These are phyloP conservation scores for Blakeslea trispora DNA, from an alignment of 371 early-diverging fungal species.

Conservation along the genomic window DNA sequence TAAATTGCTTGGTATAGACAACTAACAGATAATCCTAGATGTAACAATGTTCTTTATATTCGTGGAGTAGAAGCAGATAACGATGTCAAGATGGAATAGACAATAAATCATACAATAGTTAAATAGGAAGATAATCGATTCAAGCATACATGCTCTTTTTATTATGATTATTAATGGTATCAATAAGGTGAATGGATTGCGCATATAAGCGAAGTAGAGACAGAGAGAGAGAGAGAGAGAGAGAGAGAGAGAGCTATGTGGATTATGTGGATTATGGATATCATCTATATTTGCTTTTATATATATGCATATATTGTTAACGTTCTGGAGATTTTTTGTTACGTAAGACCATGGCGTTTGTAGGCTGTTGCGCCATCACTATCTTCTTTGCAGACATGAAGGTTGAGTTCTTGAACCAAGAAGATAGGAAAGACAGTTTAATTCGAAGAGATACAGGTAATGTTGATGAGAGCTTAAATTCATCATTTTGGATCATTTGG, in stretches of 20 bases:
- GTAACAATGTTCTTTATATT: slow-evolving; percentile 88
- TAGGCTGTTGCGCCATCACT: slow-evolving; percentile 5
- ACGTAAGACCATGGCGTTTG: slow-evolving; percentile 17
- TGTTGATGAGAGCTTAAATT: slow-evolving; percentile 9
- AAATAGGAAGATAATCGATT: neutral
- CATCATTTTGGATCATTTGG: slow-evolving; percentile 6
- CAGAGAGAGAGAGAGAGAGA: slow-evolving; percentile 4
- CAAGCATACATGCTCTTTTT: slow-evolving; percentile 1
- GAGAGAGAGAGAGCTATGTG: slow-evolving; percentile 8
- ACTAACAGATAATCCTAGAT: slow-evolving; percentile 47
- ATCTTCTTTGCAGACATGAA: slow-evolving; percentile 10
- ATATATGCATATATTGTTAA: neutral
- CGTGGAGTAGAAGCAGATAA: slow-evolving; percentile 70
- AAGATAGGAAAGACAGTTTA: slow-evolving; percentile 23
- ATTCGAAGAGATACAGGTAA: slow-evolving; percentile 33
- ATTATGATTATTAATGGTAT: neutral
- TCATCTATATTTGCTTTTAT: neutral
- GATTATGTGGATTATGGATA: neutral
- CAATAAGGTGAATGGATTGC: too few relatives aligned
- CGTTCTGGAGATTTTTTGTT: slow-evolving; percentile 1
- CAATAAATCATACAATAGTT: neutral
- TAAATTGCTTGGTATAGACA: neutral
- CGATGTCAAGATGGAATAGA: slow-evolving; percentile 39
- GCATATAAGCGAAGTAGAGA: neutral
- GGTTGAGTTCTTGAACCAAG: slow-evolving; percentile 28